Evolutionary conservation across 352 stramenopile species (phyloP).

Genomic region (Phytophthora sojae): DNA sequence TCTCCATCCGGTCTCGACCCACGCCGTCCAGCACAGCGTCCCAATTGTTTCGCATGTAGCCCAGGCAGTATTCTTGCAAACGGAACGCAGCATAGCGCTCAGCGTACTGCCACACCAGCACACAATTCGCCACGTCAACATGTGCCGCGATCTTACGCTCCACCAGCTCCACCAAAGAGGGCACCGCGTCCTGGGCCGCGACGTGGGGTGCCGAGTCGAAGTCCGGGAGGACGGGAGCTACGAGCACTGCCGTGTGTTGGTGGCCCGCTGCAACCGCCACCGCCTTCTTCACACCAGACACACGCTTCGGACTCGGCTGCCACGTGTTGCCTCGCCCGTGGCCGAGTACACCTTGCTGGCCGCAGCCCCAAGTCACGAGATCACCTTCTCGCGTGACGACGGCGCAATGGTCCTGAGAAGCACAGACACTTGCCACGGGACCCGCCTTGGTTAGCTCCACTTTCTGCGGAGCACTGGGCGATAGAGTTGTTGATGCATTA

Average conservation of each 20-base stretch:
- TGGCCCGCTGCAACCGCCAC: conserved; percentile 70
- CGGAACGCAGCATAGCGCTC: conserved; percentile 53
- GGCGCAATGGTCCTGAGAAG: conserved; percentile 80
- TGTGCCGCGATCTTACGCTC: conserved; percentile 59
- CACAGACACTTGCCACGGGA: conserved; percentile 62
- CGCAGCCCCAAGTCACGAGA: conserved; percentile 81
- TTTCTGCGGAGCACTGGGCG: conserved; percentile 53
- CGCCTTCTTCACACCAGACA: conserved; percentile 78
- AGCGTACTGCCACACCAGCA: conserved; percentile 67
- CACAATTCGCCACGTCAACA: conserved; percentile 70
- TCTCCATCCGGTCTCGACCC: conserved; percentile 66
- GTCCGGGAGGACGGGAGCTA: conserved; percentile 51
- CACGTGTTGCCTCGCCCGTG: conserved; percentile 79
- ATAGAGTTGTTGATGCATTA: conserved; percentile 27
- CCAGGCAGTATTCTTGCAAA: conserved; percentile 56
- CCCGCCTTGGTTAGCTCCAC: conserved; percentile 58
- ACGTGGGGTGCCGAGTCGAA: conserved; percentile 23
- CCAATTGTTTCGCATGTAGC: conserved; percentile 80
- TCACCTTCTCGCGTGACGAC: conserved; percentile 71
- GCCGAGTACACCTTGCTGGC: conserved; percentile 71
- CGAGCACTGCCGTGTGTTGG: conserved; percentile 78
- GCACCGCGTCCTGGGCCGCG: conserved; percentile 2
- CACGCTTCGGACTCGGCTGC: conserved; percentile 82
- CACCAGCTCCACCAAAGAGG: conserved; percentile 49
- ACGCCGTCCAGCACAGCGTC: conserved; percentile 74